These are phyloP conservation scores for Cercospora sp. DNA, from an alignment of 2,329 filamentous ascomycete genomes.

Conservation along the genomic window DNA sequence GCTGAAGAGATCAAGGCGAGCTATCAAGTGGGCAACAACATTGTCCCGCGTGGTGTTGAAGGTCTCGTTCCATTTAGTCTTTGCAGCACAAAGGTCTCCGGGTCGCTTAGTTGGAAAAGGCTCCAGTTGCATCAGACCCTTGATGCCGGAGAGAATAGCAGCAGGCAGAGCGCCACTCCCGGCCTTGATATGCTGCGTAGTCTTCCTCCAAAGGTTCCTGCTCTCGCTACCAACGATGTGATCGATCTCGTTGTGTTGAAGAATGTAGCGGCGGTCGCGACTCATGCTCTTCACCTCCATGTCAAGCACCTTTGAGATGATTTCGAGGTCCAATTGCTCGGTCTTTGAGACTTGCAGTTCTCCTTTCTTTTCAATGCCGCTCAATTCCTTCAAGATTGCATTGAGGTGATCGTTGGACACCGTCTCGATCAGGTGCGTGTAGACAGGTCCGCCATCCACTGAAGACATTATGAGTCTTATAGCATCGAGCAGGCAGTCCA, in stretches of 20 bases:
- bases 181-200: slow-evolving; percentile 66
- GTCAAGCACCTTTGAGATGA: slow-evolving; percentile 66
- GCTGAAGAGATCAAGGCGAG: slow-evolving; percentile 75
- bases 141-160: slow-evolving; percentile 69
- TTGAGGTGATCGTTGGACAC: slow-evolving; percentile 35
- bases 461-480: slow-evolving; percentile 24
- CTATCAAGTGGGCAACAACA: slow-evolving; percentile 72
- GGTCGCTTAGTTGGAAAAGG: slow-evolving; percentile 55
- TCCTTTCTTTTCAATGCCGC: slow-evolving; percentile 35
- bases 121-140: slow-evolving; percentile 72
- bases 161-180: slow-evolving; percentile 72
- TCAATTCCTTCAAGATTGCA: slow-evolving; percentile 33
- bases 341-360: slow-evolving; percentile 37
- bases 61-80: slow-evolving; percentile 74
- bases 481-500: slow-evolving; percentile 39
- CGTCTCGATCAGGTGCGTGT: slow-evolving; percentile 34
- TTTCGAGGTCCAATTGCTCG: slow-evolving; percentile 57
- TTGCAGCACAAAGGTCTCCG: slow-evolving; percentile 52
- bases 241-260: slow-evolving; percentile 61
- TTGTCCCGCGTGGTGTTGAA: slow-evolving; percentile 63
- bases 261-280: slow-evolving; percentile 67
- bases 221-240: slow-evolving; percentile 70
- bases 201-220: slow-evolving; percentile 73
- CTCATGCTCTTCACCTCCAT: slow-evolving; percentile 71
- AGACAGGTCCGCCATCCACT: slow-evolving; percentile 34